A percentile compares a stretch with the other conserved stretches of the same genome.
Conservation (phyloP, 164 flowering plant species). For the Vitis cinerea region DNA sequence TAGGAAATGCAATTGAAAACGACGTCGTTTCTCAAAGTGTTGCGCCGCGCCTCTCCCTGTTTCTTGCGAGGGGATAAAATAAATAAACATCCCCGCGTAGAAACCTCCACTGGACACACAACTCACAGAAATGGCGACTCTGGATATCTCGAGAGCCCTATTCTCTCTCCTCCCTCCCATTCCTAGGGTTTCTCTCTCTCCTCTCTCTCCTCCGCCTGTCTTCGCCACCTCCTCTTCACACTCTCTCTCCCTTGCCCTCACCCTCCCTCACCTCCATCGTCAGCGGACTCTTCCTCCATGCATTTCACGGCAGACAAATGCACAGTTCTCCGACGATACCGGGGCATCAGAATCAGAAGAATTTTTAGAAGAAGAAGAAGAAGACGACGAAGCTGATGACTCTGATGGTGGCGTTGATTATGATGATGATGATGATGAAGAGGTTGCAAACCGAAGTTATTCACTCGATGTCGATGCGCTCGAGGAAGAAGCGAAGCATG, state of each 20-base stretch:
- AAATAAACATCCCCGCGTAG: too few relatives aligned
- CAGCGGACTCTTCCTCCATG: slow-evolving; percentile 5
- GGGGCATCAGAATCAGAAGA: slow-evolving; percentile 23
- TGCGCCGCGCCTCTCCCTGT: too few relatives aligned
- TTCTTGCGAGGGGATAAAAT: too few relatives aligned
- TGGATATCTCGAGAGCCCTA: too few relatives aligned
- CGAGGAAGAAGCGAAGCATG: slow-evolving; percentile 62
- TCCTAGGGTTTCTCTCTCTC: slow-evolving; percentile 1
- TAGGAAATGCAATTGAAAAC: too few relatives aligned
- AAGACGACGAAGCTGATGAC: slow-evolving; percentile 17
- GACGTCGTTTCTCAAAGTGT: too few relatives aligned
- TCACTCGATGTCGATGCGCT: slow-evolving; percentile 45
- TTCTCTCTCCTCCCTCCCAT: not conserved
- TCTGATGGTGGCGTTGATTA: slow-evolving; percentile 16
- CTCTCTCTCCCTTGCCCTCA: not conserved
- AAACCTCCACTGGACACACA: too few relatives aligned
- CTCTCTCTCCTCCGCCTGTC: not conserved
- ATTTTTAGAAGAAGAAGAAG: slow-evolving; percentile 23
- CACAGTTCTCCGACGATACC: slow-evolving; percentile 1
- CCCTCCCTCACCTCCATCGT: not conserved
- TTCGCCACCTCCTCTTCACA: not conserved
- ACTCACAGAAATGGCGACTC: too few relatives aligned
- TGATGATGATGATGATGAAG: slow-evolving; percentile 20
- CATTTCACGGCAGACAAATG: slow-evolving; percentile 7
- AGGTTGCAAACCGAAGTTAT: not conserved